Base-by-base conservation (phyloP, 305 asterid genomes). In the Solanum hybrid region DNA sequence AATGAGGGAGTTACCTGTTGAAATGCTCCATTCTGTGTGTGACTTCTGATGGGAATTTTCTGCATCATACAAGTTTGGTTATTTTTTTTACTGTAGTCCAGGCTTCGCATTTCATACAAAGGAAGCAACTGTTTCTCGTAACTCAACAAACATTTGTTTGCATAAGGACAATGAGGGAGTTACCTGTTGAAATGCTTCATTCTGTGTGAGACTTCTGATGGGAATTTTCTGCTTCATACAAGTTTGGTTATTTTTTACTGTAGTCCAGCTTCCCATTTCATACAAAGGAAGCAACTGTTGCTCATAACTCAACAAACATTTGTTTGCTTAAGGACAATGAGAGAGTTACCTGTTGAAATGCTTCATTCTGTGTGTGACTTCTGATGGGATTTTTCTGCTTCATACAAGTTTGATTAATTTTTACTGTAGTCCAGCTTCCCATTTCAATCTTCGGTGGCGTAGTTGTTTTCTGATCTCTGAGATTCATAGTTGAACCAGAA, bases 381-480 rank as follows among this genome's bases (percentile, higher is more conserved):
- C 86, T 90, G 86, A 61, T 33, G 70, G 70, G 89, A 87, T 10
- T 91, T 92, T 89, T 92, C 82, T 57, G 90, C 91, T 92, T 93
- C 75, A 90, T 51, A 85, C 92, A 79, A 92, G 90, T 90, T 90
- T 70, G 89, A 65, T 93, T 92, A 79, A 75, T 95, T 89, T 94
- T 96, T 76, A 95, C 98, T 26, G 97, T 93, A 79, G 95, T 95
- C 98, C 98, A 96, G 88, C 95, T 91, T 84, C 96, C 95, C 72
- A 4, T 90, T 90, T 95, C 94, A 86, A 87, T 91, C 93, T 93
- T 93, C 36, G 93, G 94, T 88, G 86, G 89, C 70, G 36, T 38
- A 86, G 91, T 87, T 89, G 90, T 89, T 91, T 90, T 79, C 88
- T 82, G 92, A 89, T 92, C 91, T 86, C 90, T 92, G 89, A 92